Conservation (phyloP, 192 early-diverging fungal species). For the Entrophospora sp. region DNA sequence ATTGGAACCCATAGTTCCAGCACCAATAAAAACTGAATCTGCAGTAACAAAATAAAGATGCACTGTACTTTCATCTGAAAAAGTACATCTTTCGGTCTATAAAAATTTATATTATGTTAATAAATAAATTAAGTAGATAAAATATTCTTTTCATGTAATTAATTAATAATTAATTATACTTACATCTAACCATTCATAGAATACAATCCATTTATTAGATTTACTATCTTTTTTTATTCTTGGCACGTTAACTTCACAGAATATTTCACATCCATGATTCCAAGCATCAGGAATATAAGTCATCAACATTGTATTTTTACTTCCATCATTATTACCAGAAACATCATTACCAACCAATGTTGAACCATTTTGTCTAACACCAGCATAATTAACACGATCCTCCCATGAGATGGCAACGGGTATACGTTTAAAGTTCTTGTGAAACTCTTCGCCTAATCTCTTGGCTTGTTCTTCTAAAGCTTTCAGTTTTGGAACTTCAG, state of each 20-base stretch:
- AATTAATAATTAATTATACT: background rate
- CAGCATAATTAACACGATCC: conserved; percentile 32
- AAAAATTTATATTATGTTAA: background rate
- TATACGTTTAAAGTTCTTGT: conserved; percentile 29
- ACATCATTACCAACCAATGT: conserved; percentile 37
- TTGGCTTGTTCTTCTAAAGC: conserved; percentile 30
- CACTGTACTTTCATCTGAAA: background rate
- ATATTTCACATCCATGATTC: conserved; percentile 42
- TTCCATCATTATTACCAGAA: conserved; percentile 38
- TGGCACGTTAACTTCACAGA: conserved; percentile 27
- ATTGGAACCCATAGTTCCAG: conserved; percentile 32
- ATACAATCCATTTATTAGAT: conserved; percentile 27
- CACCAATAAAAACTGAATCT: conserved; percentile 33
- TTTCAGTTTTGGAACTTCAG: conserved; percentile 30
- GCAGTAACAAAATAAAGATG: conserved; percentile 35
- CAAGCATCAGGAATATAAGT: conserved; percentile 42
- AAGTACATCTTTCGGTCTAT: background rate
- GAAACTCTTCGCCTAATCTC: conserved; percentile 20
- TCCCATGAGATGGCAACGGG: conserved; percentile 35
- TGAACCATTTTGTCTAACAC: conserved; percentile 28
- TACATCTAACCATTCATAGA: conserved; percentile 38
- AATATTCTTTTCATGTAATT: background rate
- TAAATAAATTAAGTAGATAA: background rate
- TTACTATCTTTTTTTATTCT: conserved; percentile 26
- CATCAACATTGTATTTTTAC: conserved; percentile 38